Percentiles rank a stretch among this genome's conserved stretches.
Evolutionary conservation across 805 yeast genomes (phyloP).

Genomic region (Myxozyma melibiosi): DNA sequence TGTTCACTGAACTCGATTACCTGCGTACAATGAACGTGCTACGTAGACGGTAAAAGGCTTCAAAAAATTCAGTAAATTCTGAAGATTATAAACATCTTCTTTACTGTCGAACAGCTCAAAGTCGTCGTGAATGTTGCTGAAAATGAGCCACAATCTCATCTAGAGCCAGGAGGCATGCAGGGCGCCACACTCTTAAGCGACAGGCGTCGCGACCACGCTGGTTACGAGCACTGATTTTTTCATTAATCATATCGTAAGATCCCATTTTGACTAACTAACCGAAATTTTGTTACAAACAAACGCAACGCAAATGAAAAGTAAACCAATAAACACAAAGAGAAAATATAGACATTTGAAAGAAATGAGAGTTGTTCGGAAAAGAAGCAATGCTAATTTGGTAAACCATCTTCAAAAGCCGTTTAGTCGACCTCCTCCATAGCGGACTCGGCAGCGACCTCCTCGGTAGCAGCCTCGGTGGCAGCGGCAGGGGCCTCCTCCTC

Average conservation of each 20-base stretch:
- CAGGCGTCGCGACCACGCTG: too few relatives aligned
- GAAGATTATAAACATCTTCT: not conserved
- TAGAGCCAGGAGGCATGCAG: too few relatives aligned
- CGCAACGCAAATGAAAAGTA: not conserved
- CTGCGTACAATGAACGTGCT: too few relatives aligned
- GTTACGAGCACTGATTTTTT: not conserved
- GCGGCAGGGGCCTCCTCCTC: constrained; percentile 49
- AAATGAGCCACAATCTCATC: too few relatives aligned
- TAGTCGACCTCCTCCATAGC: constrained; percentile 99
- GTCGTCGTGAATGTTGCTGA: too few relatives aligned
- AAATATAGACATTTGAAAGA: constrained; percentile 4
- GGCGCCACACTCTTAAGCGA: too few relatives aligned
- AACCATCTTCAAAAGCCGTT: not conserved
- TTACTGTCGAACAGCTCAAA: too few relatives aligned
- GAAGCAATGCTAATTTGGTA: not conserved
- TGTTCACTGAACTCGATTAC: too few relatives aligned
- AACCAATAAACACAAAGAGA: not conserved
- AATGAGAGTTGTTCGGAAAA: not conserved
- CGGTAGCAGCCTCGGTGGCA: constrained; percentile 54
- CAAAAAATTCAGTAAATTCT: not conserved
- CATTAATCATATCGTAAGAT: not conserved
- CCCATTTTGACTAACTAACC: constrained; percentile 9
- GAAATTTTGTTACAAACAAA: constrained; percentile 3
- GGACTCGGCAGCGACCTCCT: constrained; percentile 77
- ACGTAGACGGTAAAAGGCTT: too few relatives aligned